Percentiles rank a stretch among this genome's conserved stretches.
These are phyloP conservation scores for Hortiboletus flavorubellus DNA, from an alignment of 768 basidiomycete species.

Conservation along the genomic window DNA sequence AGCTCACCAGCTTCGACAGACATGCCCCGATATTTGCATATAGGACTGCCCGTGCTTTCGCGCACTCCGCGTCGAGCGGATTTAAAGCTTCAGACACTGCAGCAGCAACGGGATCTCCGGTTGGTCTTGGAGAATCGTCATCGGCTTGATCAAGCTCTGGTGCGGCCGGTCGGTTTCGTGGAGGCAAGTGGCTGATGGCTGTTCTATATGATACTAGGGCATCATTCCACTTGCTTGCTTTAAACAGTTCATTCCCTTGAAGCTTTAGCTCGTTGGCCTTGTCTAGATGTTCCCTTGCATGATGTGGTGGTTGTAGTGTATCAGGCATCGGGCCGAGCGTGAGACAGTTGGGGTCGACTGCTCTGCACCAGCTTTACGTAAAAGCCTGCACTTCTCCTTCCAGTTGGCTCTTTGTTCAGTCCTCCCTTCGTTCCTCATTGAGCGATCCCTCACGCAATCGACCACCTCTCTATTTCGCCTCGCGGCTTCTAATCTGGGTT, in stretches of 20 bases:
- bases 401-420: conserved; percentile 7
- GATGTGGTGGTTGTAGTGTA: background rate
- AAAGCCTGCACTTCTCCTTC: background rate
- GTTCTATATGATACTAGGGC: conserved; percentile 69
- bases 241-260: conserved; percentile 75
- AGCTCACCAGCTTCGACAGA: conserved; percentile 68
- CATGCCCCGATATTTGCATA: conserved; percentile 91
- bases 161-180: conserved; percentile 29
- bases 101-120: background rate
- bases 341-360: background rate
- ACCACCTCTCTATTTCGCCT: conserved; percentile 67
- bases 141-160: conserved; percentile 16
- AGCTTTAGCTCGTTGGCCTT: conserved; percentile 63
- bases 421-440: conserved; percentile 17
- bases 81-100: conserved; percentile 20
- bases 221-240: conserved; percentile 58
- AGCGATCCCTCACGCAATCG: conserved; percentile 64
- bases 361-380: too few species aligned
- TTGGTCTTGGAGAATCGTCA: conserved; percentile 20
- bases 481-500: conserved; percentile 64
- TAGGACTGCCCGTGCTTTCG: conserved; percentile 65
- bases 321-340: background rate
- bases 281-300: conserved; percentile 40
- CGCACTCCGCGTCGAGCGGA: conserved; percentile 44
- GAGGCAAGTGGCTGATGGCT: conserved; percentile 67